Evolutionary conservation across 129 eudicot species (phyloP), one percentile per base, ranked within the genome.

Genomic region (Artemisia annua): DNA sequence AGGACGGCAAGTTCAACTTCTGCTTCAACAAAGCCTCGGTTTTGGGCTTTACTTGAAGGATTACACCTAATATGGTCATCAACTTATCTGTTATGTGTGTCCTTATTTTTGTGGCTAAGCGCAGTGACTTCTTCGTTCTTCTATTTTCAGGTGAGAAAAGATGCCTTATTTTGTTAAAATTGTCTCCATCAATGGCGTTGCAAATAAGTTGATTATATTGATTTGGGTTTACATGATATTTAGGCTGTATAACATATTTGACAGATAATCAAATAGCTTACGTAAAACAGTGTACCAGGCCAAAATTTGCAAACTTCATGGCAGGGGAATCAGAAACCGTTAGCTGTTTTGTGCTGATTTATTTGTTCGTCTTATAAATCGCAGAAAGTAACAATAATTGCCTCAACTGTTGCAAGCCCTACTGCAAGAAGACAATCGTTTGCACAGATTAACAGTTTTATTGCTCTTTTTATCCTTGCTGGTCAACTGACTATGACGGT

Each of bases 401-500:
- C 98, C 14, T 72, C 80, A 61, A 83, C 92, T 56, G 87, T 90
- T 68, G 56, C 86, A 68, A 89, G 88, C 75, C 84, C 98, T 56
- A 82, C 83, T 28, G 96, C 79, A 50, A 83, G 96, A 79, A 78
- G 98, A 80, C 91, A 76, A 77, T 73, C 91, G 51, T 89, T 92
- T 82, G 98, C 89, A 28, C 91, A 92, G 80, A 92, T 92, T 76
- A 92, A 92, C 65, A 92, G 98, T 81, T 83, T 92, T 60, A 90
- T 87, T 85, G 98, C 98, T 58, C 70, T 92, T 79, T 92, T 89
- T 74, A 92, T 92, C 74, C 94, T 92, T 82, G 86, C 85, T 46
- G 98, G 98, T 71, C 98, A 92, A 69, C 96, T 92, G 66, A 84
- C 95, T 76, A 75, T 89, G 67, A 92, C 98, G 88, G 98, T 92